Conservation (phyloP, 2,329 filamentous ascomycete species). For the Clonostachys rhizophaga region DNA sequence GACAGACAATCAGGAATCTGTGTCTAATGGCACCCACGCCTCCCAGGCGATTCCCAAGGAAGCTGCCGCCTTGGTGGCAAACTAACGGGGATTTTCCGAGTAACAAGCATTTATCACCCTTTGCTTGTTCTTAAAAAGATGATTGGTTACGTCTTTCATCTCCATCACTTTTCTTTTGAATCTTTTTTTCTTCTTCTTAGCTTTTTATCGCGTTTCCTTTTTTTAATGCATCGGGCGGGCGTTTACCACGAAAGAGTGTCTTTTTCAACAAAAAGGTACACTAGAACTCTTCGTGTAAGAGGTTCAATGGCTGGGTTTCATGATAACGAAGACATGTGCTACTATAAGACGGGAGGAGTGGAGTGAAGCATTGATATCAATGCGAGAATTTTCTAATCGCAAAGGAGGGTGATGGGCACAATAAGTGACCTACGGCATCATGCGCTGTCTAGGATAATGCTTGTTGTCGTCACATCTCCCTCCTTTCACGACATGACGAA, state of each 20-base stretch:
- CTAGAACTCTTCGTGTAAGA: slow-evolving; percentile 2
- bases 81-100: not conserved
- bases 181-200: slow-evolving; percentile 4
- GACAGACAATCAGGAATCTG: slow-evolving; percentile 12
- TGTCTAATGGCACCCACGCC: slow-evolving; percentile 6
- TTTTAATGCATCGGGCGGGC: not conserved
- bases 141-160: not conserved
- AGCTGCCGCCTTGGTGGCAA: not conserved
- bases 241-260: slow-evolving; percentile 4
- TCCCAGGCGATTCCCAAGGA: not conserved
- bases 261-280: slow-evolving; percentile 19
- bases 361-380: not conserved
- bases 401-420: no score
- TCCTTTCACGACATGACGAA: no score
- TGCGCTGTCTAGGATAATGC: not conserved
- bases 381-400: no score
- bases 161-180: not conserved
- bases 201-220: slow-evolving; percentile 8
- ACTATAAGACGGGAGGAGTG: slow-evolving; percentile 7
- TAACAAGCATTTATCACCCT: not conserved
- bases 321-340: slow-evolving; percentile 12
- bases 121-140: no score
- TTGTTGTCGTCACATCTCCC: no score
- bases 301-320: slow-evolving; percentile 4
- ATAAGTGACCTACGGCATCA: not conserved